Percentiles rank a stretch among this genome's conserved stretches.
phyloP scores from a whole-genome alignment of 2,329 filamentous ascomycete species.

The Bertia moriformis region DNA sequence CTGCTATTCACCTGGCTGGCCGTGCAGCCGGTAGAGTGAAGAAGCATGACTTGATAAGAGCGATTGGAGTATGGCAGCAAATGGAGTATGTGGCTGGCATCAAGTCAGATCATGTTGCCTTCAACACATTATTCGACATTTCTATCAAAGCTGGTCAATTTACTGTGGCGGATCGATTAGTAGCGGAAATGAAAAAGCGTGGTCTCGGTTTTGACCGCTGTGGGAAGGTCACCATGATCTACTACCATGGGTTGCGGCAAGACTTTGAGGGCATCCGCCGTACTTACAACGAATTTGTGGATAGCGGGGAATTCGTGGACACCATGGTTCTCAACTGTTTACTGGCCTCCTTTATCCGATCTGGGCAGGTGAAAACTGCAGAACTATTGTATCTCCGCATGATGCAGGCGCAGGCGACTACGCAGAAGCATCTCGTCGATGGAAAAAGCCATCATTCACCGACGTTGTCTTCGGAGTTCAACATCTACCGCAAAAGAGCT shows the following conservation, averaged over 20 bases:
- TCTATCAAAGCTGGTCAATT: slow-evolving; percentile 46
- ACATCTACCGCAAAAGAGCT: background rate
- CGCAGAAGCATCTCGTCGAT: too few species aligned
- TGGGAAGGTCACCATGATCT: slow-evolving; percentile 40
- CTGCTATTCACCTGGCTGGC: slow-evolving; percentile 43
- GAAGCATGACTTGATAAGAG: slow-evolving; percentile 32
- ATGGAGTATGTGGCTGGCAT: slow-evolving; percentile 43
- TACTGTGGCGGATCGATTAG: slow-evolving; percentile 42
- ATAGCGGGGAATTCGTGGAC: slow-evolving; percentile 47
- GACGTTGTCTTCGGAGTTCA: background rate
- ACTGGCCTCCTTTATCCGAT: slow-evolving; percentile 39
- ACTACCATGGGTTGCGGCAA: slow-evolving; percentile 36
- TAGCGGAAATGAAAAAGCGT: slow-evolving; percentile 39
- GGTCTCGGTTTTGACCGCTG: slow-evolving; percentile 35
- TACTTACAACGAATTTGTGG: slow-evolving; percentile 42
- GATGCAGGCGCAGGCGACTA: background rate
- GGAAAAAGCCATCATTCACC: background rate
- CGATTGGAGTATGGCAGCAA: slow-evolving; percentile 46
- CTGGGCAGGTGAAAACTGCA: slow-evolving; percentile 39
- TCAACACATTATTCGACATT: slow-evolving; percentile 50
- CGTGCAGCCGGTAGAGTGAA: slow-evolving; percentile 27
- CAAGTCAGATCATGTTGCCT: slow-evolving; percentile 34
- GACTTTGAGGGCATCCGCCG: slow-evolving; percentile 38
- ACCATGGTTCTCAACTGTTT: slow-evolving; percentile 50
- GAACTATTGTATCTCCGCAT: slow-evolving; percentile 14